A percentile compares a stretch with the other conserved stretches of the same genome.
Conservation (phyloP, 2,329 filamentous ascomycete genomes). For the Clarireedia monteithiana region DNA sequence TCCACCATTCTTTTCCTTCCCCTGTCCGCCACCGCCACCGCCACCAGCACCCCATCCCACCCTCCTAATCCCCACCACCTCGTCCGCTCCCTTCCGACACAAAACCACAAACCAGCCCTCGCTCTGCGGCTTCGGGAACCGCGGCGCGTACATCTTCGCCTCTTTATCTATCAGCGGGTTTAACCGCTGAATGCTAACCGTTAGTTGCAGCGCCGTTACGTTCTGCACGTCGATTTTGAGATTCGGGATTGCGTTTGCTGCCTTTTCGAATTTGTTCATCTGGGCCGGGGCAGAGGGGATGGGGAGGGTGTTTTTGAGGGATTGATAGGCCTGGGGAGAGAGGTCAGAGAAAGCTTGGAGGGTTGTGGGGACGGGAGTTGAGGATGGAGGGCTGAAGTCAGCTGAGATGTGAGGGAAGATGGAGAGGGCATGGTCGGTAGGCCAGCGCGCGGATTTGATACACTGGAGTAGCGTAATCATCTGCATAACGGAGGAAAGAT, state of each 20-base stretch:
- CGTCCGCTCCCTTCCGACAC: slow-evolving; percentile 57
- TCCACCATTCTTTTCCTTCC: slow-evolving; percentile 45
- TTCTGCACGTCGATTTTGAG: slow-evolving; percentile 54
- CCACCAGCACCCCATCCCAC: slow-evolving; percentile 65
- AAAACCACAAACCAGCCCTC: slow-evolving; percentile 89
- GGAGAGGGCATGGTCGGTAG: slow-evolving; percentile 67
- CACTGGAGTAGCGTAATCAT: slow-evolving; percentile 85
- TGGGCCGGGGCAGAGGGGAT: slow-evolving; percentile 36
- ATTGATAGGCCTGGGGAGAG: slow-evolving; percentile 29
- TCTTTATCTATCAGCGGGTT: slow-evolving; percentile 61
- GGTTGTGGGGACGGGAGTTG: slow-evolving; percentile 29
- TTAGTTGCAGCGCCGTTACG: slow-evolving; percentile 55
- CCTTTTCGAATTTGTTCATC: slow-evolving; percentile 41
- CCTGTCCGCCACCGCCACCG: slow-evolving; percentile 71
- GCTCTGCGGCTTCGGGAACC: slow-evolving; percentile 88
- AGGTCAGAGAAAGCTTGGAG: slow-evolving; percentile 25
- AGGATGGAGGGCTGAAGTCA: slow-evolving; percentile 18
- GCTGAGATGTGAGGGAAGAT: slow-evolving; percentile 67
- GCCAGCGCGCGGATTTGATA: slow-evolving; percentile 91
- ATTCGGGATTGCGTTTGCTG: slow-evolving; percentile 60
- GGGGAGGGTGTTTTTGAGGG: slow-evolving; percentile 42
- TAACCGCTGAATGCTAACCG: slow-evolving; percentile 54
- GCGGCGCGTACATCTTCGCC: slow-evolving; percentile 74
- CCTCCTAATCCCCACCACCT: slow-evolving; percentile 80
- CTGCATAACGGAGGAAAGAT: slow-evolving; percentile 65